Evolutionary conservation across 179 eudicot species (phyloP).

Genomic region (Spinacia oleracea): DNA sequence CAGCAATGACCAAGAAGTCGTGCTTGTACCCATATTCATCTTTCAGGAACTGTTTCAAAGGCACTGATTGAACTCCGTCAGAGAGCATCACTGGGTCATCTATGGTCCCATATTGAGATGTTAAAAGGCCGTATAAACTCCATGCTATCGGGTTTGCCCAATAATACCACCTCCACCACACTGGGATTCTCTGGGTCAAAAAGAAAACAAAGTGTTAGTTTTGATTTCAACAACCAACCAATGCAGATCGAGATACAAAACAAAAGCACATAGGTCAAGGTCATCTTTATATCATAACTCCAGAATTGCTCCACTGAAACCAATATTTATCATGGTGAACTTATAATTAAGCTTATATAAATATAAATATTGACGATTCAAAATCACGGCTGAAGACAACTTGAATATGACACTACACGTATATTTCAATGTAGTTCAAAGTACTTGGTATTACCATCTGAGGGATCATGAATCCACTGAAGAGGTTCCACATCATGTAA

Average conservation of each 20-base stretch:
- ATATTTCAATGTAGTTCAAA: not conserved
- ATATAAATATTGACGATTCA: not conserved
- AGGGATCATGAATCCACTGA: constrained; percentile 88
- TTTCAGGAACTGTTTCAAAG: constrained; percentile 52
- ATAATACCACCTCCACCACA: constrained; percentile 27
- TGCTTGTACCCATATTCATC: constrained; percentile 69
- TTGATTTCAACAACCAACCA: not conserved
- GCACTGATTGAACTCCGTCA: constrained; percentile 49
- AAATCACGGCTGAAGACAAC: not conserved
- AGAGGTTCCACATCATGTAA: constrained; percentile 93
- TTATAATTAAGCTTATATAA: not conserved
- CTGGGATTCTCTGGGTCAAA: constrained; percentile 65
- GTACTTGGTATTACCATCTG: constrained; percentile 48
- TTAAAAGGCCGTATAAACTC: constrained; percentile 67
- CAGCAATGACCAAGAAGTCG: constrained; percentile 60
- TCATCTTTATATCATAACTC: not conserved
- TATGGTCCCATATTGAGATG: constrained; percentile 77
- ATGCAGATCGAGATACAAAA: not conserved
- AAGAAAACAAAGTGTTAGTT: constrained; percentile 6
- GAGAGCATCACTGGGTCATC: constrained; percentile 56
- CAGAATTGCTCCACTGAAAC: not conserved
- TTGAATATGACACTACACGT: not conserved
- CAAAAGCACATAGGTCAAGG: not conserved
- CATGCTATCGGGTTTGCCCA: constrained; percentile 16
- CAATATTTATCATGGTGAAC: not conserved